Base-by-base conservation (phyloP, 495 filamentous ascomycete species). In the Niebla homalea region DNA sequence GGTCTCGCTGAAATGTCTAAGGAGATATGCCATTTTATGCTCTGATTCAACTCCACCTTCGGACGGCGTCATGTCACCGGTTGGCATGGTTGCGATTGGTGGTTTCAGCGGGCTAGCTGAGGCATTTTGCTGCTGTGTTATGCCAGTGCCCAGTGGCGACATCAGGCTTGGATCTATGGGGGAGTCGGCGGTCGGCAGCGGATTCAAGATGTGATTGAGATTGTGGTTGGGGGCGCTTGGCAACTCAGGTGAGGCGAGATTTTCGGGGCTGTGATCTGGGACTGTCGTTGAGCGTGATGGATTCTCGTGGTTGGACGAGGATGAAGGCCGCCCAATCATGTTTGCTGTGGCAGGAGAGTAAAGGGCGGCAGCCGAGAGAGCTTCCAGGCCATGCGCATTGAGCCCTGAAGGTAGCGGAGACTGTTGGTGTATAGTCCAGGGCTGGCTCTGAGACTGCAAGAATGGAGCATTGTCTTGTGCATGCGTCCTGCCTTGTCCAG, bases 1-100 rank as follows among this genome's bases (percentile, higher is more conserved):
- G 2, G 70, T 67, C 59, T 82, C 78, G 4, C 75, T 72, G 61
- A 78, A 82, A 63, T 81, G 75, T 18, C 79, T 70, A 50, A 81
- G 58, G 7, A 82, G 65, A 57, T 75, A 80, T n/a, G 75, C 70
- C 19, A 75, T 64, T 55, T 81, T 77, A 46, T 75, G 71, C 39
- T 79, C 73, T 18, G 68, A 67, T 48, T 76, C 72, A 15, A 66
- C 62, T 25, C 63, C 49, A 14, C 55, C 54, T 22, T 69, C 61
- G 19, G 52, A 41, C 18, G n/a, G n/a, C 18, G 19, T 8, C 10
- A 15, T 35, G 6, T 19, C 23, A n/a, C 36, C 45, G 15, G 45
- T n/a, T 48, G n/a, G n/a, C n/a, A n/a, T n/a, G n/a, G n/a, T 29
- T 8, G 51, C 53, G 7, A 51, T 19, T 32, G 35, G 21, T 53